These are phyloP conservation scores for Fistulinella cinereoalba DNA, from an alignment of 1,284 basidiomycete species.

Conservation along the genomic window DNA sequence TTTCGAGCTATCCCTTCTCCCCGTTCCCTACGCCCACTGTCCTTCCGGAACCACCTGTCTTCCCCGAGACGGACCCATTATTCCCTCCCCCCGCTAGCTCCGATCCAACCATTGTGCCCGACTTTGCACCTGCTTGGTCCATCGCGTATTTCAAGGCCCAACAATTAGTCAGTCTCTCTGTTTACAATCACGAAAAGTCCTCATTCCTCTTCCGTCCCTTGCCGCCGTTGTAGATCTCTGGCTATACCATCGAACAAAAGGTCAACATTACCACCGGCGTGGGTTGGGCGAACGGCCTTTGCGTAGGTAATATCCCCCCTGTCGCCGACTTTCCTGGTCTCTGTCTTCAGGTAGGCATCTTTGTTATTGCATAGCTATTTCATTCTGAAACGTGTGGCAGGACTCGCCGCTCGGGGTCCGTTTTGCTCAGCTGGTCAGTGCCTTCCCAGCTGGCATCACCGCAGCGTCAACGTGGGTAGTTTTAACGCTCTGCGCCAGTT, in stretches of 20 bases:
- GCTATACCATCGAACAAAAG: conserved; percentile 41
- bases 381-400: conserved; percentile 18
- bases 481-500: neutral
- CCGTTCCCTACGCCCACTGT: conserved; percentile 31
- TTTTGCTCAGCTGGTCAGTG: conserved; percentile 36
- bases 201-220: neutral
- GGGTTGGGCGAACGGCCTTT: conserved; percentile 38
- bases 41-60: conserved; percentile 27
- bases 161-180: conserved; percentile 23
- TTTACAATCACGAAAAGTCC: too few relatives aligned
- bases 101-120: conserved; percentile 37
- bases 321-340: conserved; percentile 30
- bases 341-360: conserved; percentile 27
- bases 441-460: conserved; percentile 55
- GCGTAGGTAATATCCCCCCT: conserved; percentile 42
- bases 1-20: conserved; percentile 28
- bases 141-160: conserved; percentile 39
- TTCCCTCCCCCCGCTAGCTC: conserved; percentile 26
- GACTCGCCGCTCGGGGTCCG: conserved; percentile 56
- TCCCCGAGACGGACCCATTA: conserved; percentile 31
- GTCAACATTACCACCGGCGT: conserved; percentile 42
- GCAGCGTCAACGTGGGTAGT: conserved; percentile 50
- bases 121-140: conserved; percentile 45
- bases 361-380: neutral
- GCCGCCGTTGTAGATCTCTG: conserved; percentile 26